A percentile compares a stretch with the other conserved stretches of the same genome.
Conservation (phyloP, 1,284 basidiomycete species). For the Cutaneotrichosporon sp. region DNA sequence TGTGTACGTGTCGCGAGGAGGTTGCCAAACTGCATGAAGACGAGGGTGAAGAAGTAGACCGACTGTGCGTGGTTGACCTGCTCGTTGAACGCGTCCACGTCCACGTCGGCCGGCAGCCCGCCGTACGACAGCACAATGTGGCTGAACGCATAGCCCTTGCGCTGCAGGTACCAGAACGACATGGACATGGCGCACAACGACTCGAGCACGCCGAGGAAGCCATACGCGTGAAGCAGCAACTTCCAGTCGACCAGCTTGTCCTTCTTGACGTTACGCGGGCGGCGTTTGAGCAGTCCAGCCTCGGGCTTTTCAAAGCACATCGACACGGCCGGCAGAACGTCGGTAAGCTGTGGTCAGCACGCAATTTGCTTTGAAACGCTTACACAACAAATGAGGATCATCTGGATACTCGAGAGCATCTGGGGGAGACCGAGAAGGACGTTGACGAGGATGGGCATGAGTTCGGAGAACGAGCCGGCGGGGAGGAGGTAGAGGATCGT, state of each 20-base stretch:
- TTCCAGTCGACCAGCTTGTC: conserved; percentile 51
- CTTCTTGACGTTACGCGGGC: conserved; percentile 59
- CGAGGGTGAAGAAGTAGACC: conserved; percentile 59
- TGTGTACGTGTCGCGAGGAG: conserved; percentile 54
- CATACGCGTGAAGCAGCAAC: conserved; percentile 62
- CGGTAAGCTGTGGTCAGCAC: conserved; percentile 44
- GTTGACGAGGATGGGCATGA: conserved; percentile 61
- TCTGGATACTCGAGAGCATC: conserved; percentile 54
- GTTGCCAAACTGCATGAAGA: conserved; percentile 65
- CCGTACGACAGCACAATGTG: conserved; percentile 56
- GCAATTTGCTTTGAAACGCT: background rate
- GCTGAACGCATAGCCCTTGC: conserved; percentile 56
- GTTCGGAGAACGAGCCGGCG: conserved; percentile 58
- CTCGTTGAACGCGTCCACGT: conserved; percentile 44
- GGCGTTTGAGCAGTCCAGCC: conserved; percentile 55
- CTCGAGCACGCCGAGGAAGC: conserved; percentile 58
- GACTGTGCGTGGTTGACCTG: conserved; percentile 52
- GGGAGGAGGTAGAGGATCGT: conserved; percentile 47
- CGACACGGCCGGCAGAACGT: conserved; percentile 55
- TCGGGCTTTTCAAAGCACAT: conserved; percentile 60
- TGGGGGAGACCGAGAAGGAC: conserved; percentile 54
- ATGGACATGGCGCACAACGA: conserved; percentile 54
- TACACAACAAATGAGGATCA: conserved; percentile 32
- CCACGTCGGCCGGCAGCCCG: conserved; percentile 42
- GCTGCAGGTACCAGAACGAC: conserved; percentile 53